A percentile compares a stretch with the other conserved stretches of the same genome.
These are phyloP conservation scores for Plectranthus barbatus DNA, from an alignment of 257 asterid species.

Conservation along the genomic window DNA sequence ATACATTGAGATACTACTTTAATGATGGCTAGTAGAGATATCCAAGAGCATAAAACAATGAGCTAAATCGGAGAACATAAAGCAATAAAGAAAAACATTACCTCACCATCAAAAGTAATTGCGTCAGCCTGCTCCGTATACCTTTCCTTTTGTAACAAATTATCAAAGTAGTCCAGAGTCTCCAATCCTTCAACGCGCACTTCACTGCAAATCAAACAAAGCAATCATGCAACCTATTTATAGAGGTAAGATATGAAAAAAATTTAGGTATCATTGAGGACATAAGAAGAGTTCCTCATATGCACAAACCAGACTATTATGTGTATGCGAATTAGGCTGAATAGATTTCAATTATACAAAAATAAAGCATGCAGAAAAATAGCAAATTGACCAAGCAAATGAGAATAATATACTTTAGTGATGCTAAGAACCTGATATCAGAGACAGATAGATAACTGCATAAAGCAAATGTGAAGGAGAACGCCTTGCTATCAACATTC, in stretches of 20 bases:
- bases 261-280: too few species aligned
- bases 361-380: neutral
- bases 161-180: slow-evolving; percentile 74
- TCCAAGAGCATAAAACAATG: neutral
- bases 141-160: slow-evolving; percentile 53
- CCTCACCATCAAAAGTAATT: slow-evolving; percentile 83
- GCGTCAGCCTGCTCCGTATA: slow-evolving; percentile 89
- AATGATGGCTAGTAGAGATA: slow-evolving; percentile 9
- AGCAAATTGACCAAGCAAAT: slow-evolving; percentile 6
- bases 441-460: slow-evolving; percentile 68
- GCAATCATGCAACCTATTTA: too few species aligned
- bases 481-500: slow-evolving; percentile 60
- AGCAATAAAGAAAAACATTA: slow-evolving; percentile 16
- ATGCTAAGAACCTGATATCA: slow-evolving; percentile 58
- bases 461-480: slow-evolving; percentile 63
- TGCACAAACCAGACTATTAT: slow-evolving; percentile 62
- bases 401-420: slow-evolving; percentile 12
- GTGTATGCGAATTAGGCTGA: neutral
- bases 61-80: neutral
- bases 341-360: neutral
- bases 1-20: neutral
- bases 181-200: too few species aligned
- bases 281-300: too few species aligned
- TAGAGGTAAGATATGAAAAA: too few species aligned
- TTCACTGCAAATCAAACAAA: too few species aligned